These are phyloP conservation scores for Melaleuca quinquenervia DNA, from an alignment of 345 rosid species.

Conservation along the genomic window DNA sequence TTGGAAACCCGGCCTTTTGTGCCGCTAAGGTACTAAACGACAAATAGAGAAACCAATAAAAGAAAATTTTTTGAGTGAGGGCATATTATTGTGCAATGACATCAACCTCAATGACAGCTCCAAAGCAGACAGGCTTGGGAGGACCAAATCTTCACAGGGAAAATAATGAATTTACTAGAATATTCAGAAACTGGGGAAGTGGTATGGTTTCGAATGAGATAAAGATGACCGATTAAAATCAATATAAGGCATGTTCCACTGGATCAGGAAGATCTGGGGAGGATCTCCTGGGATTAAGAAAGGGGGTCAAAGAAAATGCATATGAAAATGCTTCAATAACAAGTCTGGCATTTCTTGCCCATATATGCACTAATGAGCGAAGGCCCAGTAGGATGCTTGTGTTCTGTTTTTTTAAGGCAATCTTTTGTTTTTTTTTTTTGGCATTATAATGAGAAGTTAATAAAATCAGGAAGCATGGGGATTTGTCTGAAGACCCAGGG, in stretches of 20 bases:
- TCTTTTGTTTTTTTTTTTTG: background rate
- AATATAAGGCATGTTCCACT: constrained; percentile 19
- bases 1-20: background rate
- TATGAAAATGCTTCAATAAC: constrained; percentile 19
- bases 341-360: background rate
- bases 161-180: background rate
- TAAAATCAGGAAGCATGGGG: constrained; percentile 4
- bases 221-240: constrained; percentile 9
- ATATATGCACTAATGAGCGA: background rate
- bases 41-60: constrained; percentile 7
- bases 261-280: constrained; percentile 39
- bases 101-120: constrained; percentile 44
- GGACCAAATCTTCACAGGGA: constrained; percentile 7
- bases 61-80: background rate
- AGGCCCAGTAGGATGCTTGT: constrained; percentile 1
- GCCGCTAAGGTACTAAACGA: background rate
- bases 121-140: constrained; percentile 34
- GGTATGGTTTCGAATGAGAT: constrained; percentile 8
- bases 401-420: background rate
- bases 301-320: constrained; percentile 12
- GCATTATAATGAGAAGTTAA: background rate
- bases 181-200: constrained; percentile 1
- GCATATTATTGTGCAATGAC: constrained; percentile 33
- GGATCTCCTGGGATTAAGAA: constrained; percentile 20
- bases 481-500: constrained; percentile 16